Base-by-base conservation (phyloP, 2,329 filamentous ascomycete species). In the Calonectria honghensis region DNA sequence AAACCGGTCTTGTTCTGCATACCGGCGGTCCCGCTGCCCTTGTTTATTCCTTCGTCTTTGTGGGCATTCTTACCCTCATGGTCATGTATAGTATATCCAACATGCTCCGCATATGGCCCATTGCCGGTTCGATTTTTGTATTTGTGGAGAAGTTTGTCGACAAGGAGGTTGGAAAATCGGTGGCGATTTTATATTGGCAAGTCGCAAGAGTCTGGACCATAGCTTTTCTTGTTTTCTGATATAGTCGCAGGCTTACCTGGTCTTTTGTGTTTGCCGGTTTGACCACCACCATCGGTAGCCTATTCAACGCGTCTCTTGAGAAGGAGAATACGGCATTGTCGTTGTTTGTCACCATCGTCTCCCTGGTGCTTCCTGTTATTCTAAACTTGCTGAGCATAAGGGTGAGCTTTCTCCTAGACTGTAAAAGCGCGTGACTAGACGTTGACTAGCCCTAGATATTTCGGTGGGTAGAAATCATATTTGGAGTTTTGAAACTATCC, bases 81-180 rank as follows among this genome's bases (percentile, higher is more conserved):
- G 51, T 54, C 7, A 54, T 54, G 51, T 54, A 54, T n/a, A 54
- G 51, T 18, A 31, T 54, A 32, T 54, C 51, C 7, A 32, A 31
- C 31, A 32, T 54, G 51, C 51, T 54, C 6, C 51, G 27, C 16
- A 54, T 54, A 3, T 54, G 51, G 51, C 51, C 51, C 16, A 54
- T 54, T 32, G 51, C 51, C 2, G 51, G 51, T 2, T 54, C 51
- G 7, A 29, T 54, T 20, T 32, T 54, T 35, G 29, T 54, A 9
- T 54, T 54, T n/a, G 51, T 54, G 16, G 51, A 54, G 51, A 54
- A 31, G 9, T 54, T 54, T 54, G 51, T 54, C 29, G 51, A 54
- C 24, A 32, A 54, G 27, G 51, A 54, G 16, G 20, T 54, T 35
- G 51, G 51, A 13, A 54, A 54, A 9, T 32, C 51, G 20, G 51